Base-by-base conservation (phyloP, 2,329 filamentous ascomycete species). In the Colletotrichum phormii region DNA sequence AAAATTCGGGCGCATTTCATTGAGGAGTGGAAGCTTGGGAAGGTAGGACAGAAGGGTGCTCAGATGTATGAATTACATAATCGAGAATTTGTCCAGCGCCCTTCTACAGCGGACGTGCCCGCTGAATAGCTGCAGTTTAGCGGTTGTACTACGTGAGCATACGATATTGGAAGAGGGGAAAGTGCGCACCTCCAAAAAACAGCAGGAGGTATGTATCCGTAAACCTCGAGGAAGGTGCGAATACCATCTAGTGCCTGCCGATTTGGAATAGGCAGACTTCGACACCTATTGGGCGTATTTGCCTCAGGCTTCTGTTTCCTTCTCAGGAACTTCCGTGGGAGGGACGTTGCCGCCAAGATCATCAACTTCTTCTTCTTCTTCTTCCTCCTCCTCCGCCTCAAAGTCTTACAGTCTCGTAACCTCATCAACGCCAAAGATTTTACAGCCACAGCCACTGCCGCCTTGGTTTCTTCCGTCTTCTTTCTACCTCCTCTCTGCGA, bases 381-480 rank as follows among this genome's bases (percentile, higher is more conserved):
- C 42, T 22, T 49, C 42, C 42, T 49, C 35, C 33, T 15, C 42
- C 42, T 49, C 8, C 18, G 42, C 42, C 42, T 22, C 42, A 11
- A 49, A 22, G 42, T 49, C 42, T 5, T 3, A 49, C 18, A 49
- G 33, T 49, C 18, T 4, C 18, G 18, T 49, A 49, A 22, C 1
- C 8, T n/a, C 42, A 49, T 2, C 18, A 49, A 18, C 12, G 12
- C 13, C 15, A 6, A 26, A 9, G 18, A 18, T 15, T 12, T 26
- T 18, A 33, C 24, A 59, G 33, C 74, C 71, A 31, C 9, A 55
- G 54, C 64, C 64, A 60, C 29, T 29, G 35, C 37, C 58, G 49
- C 57, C 24, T 18, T 46, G 15, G 11, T n/a, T n/a, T 35, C 22
- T 65, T 61, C 35, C 35, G 2, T 64, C 13, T n/a, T 22, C 1